Evolutionary conservation across 2,329 filamentous ascomycete genomes (phyloP).

Genomic region (Neofusicoccum umdonicola): DNA sequence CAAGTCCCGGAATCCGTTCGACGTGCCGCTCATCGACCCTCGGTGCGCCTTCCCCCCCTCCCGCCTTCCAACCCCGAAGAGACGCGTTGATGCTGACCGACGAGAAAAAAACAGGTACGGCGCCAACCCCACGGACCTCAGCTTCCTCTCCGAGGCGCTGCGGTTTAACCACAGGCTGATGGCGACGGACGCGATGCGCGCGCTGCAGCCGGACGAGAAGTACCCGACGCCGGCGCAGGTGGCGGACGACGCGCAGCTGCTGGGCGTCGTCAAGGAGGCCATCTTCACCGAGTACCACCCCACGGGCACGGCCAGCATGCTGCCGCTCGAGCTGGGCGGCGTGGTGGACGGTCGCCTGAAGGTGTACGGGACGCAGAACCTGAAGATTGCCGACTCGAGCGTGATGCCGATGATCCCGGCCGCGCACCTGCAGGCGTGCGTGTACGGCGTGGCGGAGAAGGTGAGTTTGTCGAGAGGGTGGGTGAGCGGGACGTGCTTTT

Average conservation of each 20-base stretch:
- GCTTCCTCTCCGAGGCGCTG: conserved; percentile 25
- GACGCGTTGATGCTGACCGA: neutral
- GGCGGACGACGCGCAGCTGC: conserved; percentile 27
- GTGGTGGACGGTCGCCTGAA: conserved; percentile 28
- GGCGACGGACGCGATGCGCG: conserved; percentile 19
- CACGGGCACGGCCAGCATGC: conserved; percentile 30
- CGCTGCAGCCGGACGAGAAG: conserved; percentile 26
- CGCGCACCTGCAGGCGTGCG: conserved; percentile 17
- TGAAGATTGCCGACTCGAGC: conserved; percentile 26
- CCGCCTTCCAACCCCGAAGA: no score
- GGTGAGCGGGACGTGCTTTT: neutral
- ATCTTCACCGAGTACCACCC: conserved; percentile 32
- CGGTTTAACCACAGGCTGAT: conserved; percentile 24
- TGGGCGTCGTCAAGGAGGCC: conserved; percentile 20
- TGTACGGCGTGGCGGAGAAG: conserved; percentile 29
- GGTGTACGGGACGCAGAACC: conserved; percentile 27
- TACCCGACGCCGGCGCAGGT: conserved; percentile 25
- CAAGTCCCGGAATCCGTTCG: conserved; percentile 12
- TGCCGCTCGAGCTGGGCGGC: conserved; percentile 27
- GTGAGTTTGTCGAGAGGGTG: neutral
- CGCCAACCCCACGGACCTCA: conserved; percentile 26
- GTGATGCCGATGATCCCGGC: conserved; percentile 21
- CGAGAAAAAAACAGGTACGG: conserved; percentile 16
- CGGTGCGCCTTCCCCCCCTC: neutral
- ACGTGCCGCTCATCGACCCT: conserved; percentile 2